These are phyloP conservation scores for Xylaria telfairii DNA, from an alignment of 495 filamentous ascomycete genomes.

Conservation along the genomic window DNA sequence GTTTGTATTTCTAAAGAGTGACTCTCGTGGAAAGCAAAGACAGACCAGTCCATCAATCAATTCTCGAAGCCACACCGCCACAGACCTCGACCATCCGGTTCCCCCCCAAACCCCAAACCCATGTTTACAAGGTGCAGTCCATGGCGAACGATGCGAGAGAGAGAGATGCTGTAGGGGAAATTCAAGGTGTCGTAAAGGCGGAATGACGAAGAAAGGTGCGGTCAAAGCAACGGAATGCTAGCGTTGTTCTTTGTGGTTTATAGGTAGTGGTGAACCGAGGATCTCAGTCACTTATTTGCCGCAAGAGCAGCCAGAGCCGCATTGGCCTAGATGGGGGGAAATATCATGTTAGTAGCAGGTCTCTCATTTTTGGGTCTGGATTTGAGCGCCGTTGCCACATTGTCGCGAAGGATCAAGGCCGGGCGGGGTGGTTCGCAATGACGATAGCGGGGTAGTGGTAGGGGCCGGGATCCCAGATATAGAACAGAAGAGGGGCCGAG, in stretches of 20 bases:
- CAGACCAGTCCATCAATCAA: neutral
- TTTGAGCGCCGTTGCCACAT: neutral
- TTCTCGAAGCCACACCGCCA: neutral
- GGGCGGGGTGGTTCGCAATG: conserved; percentile 12
- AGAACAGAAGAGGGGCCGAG: neutral
- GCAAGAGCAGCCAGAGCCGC: conserved; percentile 50
- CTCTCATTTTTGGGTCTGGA: neutral
- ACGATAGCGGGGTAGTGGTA: conserved; percentile 23
- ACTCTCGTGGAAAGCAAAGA: conserved; percentile 9
- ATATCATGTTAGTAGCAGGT: conserved; percentile 14
- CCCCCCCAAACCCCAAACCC: neutral
- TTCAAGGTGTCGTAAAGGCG: neutral
- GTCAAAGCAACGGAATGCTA: conserved; percentile 24
- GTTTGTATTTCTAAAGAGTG: conserved; percentile 24
- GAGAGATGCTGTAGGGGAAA: neutral
- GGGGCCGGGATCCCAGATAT: neutral
- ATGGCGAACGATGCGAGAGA: neutral
- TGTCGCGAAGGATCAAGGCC: neutral
- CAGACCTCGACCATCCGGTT: neutral
- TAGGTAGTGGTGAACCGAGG: conserved; percentile 2
- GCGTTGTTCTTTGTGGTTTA: conserved; percentile 2
- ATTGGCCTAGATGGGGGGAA: conserved; percentile 33
- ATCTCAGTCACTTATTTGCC: conserved; percentile 41
- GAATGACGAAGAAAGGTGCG: neutral
- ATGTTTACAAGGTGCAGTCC: neutral